A percentile compares a stretch with the other conserved stretches of the same genome.
phyloP scores from a whole-genome alignment of 2,329 filamentous ascomycete species.

The Talaromyces sp. region DNA sequence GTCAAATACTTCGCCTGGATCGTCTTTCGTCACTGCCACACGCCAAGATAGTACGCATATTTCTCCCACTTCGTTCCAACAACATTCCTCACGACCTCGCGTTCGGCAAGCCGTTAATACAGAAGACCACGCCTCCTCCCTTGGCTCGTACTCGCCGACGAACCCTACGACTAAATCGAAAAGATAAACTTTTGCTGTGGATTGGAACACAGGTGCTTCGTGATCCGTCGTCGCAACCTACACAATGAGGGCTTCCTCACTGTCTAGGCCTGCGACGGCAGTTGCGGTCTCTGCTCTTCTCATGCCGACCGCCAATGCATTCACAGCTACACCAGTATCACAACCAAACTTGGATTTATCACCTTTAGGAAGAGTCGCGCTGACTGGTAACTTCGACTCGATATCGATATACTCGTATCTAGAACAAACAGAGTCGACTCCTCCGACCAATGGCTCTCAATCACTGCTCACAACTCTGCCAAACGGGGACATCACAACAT shows the following conservation, averaged over 20 bases:
- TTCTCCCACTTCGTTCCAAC: conserved; percentile 6
- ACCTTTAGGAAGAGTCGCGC: conserved; percentile 72
- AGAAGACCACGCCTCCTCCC: not conserved
- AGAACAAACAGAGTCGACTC: conserved; percentile 61
- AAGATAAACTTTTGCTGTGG: not conserved
- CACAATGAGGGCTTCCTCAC: conserved; percentile 43
- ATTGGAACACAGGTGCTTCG: conserved; percentile 18
- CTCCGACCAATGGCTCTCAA: conserved; percentile 70
- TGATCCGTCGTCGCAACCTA: conserved; percentile 35
- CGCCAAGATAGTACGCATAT: conserved; percentile 1
- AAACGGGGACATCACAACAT: conserved; percentile 71
- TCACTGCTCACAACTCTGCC: conserved; percentile 76
- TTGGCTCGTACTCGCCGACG: not conserved
- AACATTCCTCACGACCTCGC: conserved; percentile 12
- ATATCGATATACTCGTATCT: conserved; percentile 85
- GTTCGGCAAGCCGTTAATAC: not conserved
- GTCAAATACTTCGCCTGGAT: conserved; percentile 15
- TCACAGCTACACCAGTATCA: conserved; percentile 34
- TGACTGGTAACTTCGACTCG: conserved; percentile 84
- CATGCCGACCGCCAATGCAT: conserved; percentile 24
- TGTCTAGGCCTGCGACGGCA: conserved; percentile 42
- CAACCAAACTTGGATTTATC: conserved; percentile 60
- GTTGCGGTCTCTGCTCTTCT: conserved; percentile 28
- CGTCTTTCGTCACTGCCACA: conserved; percentile 4
- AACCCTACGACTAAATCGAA: not conserved